These are phyloP conservation scores for Cladosporium cucumerinum DNA, from an alignment of 2,329 filamentous ascomycete species.

Conservation along the genomic window DNA sequence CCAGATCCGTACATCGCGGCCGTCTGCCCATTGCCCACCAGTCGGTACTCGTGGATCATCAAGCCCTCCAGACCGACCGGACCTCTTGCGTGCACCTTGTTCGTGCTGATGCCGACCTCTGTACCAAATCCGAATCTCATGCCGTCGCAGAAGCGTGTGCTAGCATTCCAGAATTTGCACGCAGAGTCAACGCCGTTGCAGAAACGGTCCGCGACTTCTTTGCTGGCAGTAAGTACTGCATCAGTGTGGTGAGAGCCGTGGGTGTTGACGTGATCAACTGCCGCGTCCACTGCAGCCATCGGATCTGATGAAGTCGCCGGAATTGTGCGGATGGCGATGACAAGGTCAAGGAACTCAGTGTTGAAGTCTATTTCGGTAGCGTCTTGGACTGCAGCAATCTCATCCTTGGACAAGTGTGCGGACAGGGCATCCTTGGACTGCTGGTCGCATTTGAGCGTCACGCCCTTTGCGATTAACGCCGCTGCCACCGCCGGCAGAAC, in stretches of 20 bases:
- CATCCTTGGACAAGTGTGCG: slow-evolving; percentile 43
- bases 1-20: slow-evolving; percentile 67
- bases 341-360: slow-evolving; percentile 85
- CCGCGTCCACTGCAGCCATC: slow-evolving; percentile 55
- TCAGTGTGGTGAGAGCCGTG: slow-evolving; percentile 96
- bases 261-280: slow-evolving; percentile 83
- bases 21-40: slow-evolving; percentile 79
- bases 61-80: slow-evolving; percentile 91
- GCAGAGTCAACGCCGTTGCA: slow-evolving; percentile 82
- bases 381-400: slow-evolving; percentile 55
- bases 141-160: slow-evolving; percentile 89
- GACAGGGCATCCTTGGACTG: slow-evolving; percentile 63
- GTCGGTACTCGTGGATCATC: slow-evolving; percentile 96
- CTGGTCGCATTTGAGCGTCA: slow-evolving; percentile 76
- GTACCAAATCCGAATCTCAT: slow-evolving; percentile 98
- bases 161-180: slow-evolving; percentile 96
- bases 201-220: slow-evolving; percentile 71
- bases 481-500: slow-evolving; percentile 69
- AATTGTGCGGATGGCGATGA: slow-evolving; percentile 79
- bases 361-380: slow-evolving; percentile 70
- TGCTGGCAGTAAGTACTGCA: slow-evolving; percentile 72
- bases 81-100: slow-evolving; percentile 93
- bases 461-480: slow-evolving; percentile 71
- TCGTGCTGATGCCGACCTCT: slow-evolving; percentile 96
- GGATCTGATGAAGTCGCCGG: slow-evolving; percentile 30